Percentiles rank a stretch among this genome's conserved stretches.
Conservation (phyloP, 768 basidiomycete genomes). For the Auricularia heimuer region DNA sequence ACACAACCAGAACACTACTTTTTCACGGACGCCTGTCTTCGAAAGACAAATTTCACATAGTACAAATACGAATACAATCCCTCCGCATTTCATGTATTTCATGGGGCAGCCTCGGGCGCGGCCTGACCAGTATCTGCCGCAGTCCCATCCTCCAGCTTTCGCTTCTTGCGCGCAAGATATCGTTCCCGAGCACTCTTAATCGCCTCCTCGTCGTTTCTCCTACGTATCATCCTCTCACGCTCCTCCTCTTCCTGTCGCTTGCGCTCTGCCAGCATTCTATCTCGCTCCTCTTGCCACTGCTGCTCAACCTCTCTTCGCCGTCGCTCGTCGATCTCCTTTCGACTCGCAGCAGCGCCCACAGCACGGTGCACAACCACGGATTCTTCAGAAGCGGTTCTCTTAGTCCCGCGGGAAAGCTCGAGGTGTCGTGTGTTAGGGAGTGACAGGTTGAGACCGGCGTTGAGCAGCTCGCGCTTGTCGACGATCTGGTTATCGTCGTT, state of each 20-base stretch:
- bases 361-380: slow-evolving; percentile 52
- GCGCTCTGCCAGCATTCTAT: slow-evolving; percentile 32
- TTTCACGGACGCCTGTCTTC: no score
- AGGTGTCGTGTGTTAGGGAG: slow-evolving; percentile 69
- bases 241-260: slow-evolving; percentile 53
- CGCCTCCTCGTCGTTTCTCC: slow-evolving; percentile 66
- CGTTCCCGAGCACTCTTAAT: slow-evolving; percentile 66
- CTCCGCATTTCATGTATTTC: no score
- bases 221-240: slow-evolving; percentile 54
- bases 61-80: no score
- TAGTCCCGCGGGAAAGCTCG: slow-evolving; percentile 28
- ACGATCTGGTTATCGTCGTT: slow-evolving; percentile 98
- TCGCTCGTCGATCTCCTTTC: slow-evolving; percentile 75
- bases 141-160: slow-evolving; percentile 45
- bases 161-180: slow-evolving; percentile 71
- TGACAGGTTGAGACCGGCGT: slow-evolving; percentile 86
- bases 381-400: slow-evolving; percentile 22
- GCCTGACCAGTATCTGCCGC: neutral
- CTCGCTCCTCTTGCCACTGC: slow-evolving; percentile 43
- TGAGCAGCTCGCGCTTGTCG: slow-evolving; percentile 85
- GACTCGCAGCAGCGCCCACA: slow-evolving; percentile 71
- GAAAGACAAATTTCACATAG: no score
- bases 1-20: no score
- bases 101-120: no score
- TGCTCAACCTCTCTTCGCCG: slow-evolving; percentile 48